phyloP scores from a whole-genome alignment of 352 stramenopile species.

The Pythium sukuiense region DNA sequence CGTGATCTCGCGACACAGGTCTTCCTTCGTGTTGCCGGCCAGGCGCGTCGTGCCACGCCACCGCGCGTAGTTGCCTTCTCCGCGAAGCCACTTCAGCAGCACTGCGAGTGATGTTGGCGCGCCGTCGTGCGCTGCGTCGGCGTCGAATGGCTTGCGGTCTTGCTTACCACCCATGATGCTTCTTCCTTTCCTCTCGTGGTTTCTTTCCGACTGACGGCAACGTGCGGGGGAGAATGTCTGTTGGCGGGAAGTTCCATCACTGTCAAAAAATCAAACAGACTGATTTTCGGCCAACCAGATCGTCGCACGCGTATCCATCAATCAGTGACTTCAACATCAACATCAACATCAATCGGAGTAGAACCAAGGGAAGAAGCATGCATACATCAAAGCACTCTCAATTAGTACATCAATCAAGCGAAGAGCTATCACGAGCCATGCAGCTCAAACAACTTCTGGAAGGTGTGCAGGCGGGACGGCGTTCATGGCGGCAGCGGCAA shows the following conservation, averaged over 20 bases:
- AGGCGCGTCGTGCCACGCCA: slow-evolving; percentile 5
- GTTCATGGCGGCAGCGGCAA: slow-evolving; percentile 81
- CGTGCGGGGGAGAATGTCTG: neutral
- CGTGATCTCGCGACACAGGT: slow-evolving; percentile 1
- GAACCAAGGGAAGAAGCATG: too few species aligned
- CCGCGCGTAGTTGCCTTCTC: slow-evolving; percentile 12
- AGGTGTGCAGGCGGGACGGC: slow-evolving; percentile 68
- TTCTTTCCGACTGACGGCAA: neutral
- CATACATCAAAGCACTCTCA: neutral
- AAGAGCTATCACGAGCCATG: neutral
- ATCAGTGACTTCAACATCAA: neutral
- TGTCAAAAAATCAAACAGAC: neutral
- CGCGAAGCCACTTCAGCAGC: slow-evolving; percentile 13
- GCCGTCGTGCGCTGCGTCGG: slow-evolving; percentile 6
- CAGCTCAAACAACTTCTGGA: slow-evolving; percentile 48
- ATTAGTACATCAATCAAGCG: neutral
- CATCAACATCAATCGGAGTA: neutral
- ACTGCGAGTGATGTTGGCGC: slow-evolving; percentile 13
- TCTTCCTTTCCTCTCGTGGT: neutral
- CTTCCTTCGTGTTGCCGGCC: neutral
- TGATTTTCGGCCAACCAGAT: neutral
- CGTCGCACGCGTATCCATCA: neutral
- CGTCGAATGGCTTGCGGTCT: slow-evolving; percentile 8
- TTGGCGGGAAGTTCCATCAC: neutral
- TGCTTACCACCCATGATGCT: neutral